A percentile compares a stretch with the other conserved stretches of the same genome.
These are phyloP conservation scores for Sugiyamaella valdiviana DNA, from an alignment of 805 yeast genomes.

Conservation along the genomic window DNA sequence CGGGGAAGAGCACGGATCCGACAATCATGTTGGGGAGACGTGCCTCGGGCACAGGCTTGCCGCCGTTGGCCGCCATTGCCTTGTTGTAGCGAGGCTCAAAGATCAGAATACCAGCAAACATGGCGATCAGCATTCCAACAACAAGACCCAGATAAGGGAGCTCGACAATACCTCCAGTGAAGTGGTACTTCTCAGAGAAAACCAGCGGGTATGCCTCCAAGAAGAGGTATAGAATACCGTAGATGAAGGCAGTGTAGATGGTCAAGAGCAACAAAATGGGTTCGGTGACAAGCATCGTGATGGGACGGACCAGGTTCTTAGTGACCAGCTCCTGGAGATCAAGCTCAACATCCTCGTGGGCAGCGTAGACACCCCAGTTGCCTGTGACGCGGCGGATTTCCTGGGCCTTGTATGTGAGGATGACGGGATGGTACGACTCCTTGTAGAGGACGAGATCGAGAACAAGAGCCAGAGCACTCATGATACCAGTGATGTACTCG, in stretches of 20 bases:
- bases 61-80: conserved; percentile 45
- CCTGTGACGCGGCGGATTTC: conserved; percentile 60
- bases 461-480: conserved; percentile 42
- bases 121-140: conserved; percentile 61
- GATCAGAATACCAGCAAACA: conserved; percentile 43
- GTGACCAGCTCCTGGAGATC: conserved; percentile 52
- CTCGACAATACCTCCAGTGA: conserved; percentile 55
- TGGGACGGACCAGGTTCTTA: conserved; percentile 62
- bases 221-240: conserved; percentile 70
- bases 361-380: conserved; percentile 77
- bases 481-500: conserved; percentile 60
- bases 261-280: conserved; percentile 67
- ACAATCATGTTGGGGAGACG: conserved; percentile 70
- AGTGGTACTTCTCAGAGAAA: conserved; percentile 56
- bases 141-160: conserved; percentile 76
- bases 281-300: conserved; percentile 59
- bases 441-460: conserved; percentile 41
- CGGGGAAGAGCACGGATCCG: conserved; percentile 65
- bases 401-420: conserved; percentile 57
- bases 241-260: conserved; percentile 68
- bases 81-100: conserved; percentile 49
- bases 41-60: conserved; percentile 66
- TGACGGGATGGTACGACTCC: conserved; percentile 70
- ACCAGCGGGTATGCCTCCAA: conserved; percentile 73
- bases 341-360: conserved; percentile 59